Percentiles rank a stretch among this genome's conserved stretches.
phyloP scores from a whole-genome alignment of 2,329 filamentous ascomycete genomes.

The Drechslera avenae region DNA sequence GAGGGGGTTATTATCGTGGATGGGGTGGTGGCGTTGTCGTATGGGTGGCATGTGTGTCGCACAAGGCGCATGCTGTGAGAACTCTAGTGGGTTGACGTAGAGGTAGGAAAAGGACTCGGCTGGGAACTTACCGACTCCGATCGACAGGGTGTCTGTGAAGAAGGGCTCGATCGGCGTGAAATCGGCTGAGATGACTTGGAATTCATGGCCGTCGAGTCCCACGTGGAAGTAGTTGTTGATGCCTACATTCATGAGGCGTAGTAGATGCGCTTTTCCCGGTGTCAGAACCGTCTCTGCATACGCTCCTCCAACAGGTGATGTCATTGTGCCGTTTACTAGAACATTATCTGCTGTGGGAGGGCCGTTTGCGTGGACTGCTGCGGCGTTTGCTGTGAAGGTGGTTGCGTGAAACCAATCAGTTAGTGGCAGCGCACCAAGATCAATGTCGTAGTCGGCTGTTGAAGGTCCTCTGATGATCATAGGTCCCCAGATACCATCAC shows the following conservation, averaged over 20 bases:
- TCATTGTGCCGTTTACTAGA: constrained; percentile 63
- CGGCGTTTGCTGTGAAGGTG: constrained; percentile 40
- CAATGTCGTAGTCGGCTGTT: constrained; percentile 50
- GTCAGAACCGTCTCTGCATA: constrained; percentile 43
- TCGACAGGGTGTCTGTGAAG: constrained; percentile 40
- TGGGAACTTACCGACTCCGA: constrained; percentile 43
- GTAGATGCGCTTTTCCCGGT: constrained; percentile 51
- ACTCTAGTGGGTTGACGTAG: not conserved
- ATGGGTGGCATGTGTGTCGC: constrained; percentile 3
- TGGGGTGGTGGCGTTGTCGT: constrained; percentile 10
- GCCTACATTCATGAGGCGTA: constrained; percentile 51
- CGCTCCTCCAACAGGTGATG: constrained; percentile 35
- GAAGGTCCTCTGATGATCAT: constrained; percentile 51
- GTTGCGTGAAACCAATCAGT: constrained; percentile 44
- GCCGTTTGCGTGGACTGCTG: constrained; percentile 44
- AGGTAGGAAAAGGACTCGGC: not conserved
- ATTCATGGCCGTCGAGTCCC: constrained; percentile 43
- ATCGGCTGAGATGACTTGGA: constrained; percentile 53
- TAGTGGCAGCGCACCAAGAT: constrained; percentile 50
- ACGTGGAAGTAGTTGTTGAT: constrained; percentile 35
- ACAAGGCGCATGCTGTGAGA: constrained; percentile 9
- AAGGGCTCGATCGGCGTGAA: constrained; percentile 53
- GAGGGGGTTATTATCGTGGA: constrained; percentile 5
- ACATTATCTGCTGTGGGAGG: constrained; percentile 55
- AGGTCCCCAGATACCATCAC: constrained; percentile 50